Percentiles rank a stretch among this genome's conserved stretches.
Conservation (phyloP, 192 early-diverging fungal genomes). For the Coemansia sp. region DNA sequence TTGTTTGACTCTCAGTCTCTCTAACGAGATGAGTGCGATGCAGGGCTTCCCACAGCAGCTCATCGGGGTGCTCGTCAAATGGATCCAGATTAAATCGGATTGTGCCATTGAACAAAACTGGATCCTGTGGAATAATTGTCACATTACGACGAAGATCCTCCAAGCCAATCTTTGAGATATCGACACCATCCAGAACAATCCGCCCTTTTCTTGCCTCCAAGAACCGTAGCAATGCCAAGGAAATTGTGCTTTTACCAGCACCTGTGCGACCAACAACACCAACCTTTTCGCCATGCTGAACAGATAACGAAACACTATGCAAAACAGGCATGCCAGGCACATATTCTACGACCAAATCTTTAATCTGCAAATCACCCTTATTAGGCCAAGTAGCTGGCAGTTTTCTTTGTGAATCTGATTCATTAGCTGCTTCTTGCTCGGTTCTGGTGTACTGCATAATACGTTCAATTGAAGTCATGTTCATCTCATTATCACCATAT, state of each 20-base stretch:
- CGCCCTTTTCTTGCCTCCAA: conserved; percentile 66
- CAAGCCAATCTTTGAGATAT: conserved; percentile 69
- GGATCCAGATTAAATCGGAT: conserved; percentile 88
- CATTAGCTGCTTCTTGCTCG: conserved; percentile 74
- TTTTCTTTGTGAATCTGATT: conserved; percentile 54
- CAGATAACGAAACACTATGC: conserved; percentile 63
- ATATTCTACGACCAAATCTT: conserved; percentile 72
- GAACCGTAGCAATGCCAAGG: conserved; percentile 74
- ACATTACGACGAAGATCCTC: conserved; percentile 69
- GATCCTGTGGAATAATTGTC: conserved; percentile 83
- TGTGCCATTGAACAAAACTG: conserved; percentile 66
- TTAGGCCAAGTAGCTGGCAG: conserved; percentile 64
- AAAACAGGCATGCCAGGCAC: conserved; percentile 69
- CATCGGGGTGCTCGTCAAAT: conserved; percentile 72
- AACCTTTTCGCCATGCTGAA: conserved; percentile 44
- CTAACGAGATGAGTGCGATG: conserved; percentile 62
- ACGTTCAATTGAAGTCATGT: conserved; percentile 84
- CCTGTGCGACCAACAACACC: conserved; percentile 59
- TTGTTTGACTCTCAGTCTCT: no score
- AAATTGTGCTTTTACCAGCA: conserved; percentile 73
- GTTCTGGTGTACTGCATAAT: conserved; percentile 75
- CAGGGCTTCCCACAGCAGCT: conserved; percentile 72
- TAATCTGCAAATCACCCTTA: conserved; percentile 67
- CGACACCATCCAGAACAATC: conserved; percentile 72
- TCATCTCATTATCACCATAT: conserved; percentile 77